Evolutionary conservation across 257 asterid species (phyloP), one percentile per base, ranked within the genome.

Genomic region (Jacaranda copaia): DNA sequence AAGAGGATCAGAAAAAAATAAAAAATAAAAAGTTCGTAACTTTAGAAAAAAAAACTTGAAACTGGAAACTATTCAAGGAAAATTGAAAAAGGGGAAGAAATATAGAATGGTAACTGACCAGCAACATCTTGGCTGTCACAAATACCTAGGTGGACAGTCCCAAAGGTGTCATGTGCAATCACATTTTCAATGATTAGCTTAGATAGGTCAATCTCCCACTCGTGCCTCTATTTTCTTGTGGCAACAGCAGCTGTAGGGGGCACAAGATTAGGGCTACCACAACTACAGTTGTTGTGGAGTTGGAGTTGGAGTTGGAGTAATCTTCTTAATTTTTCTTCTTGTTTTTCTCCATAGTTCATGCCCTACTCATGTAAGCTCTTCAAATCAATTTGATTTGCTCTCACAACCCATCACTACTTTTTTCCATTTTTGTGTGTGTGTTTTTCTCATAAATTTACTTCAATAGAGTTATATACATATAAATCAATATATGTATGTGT

Each of bases 311-410:
- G 77, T 18, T 32, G 74, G 83, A 70, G 66, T 42, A 74, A n/a
- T 82, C 90, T 0, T 79, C 77, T 52, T 67, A 85, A 43, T 56
- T 76, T 64, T 60, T 85, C 83, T 74, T 84, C 79, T 86, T 93
- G 70, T 75, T 85, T 78, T 89, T 88, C 75, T 91, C 97, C 85
- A 85, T 11, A 49, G 96, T 90, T 76, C 85, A 69, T 58, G 85
- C 92, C 81, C 93, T 87, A 56, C 57, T 93, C 97, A 60, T 93
- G 97, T 11, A 93, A 77, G 80, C 95, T 93, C 70, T 93, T 93
- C 87, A 91, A 86, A 85, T 93, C 97, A 8, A 93, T 93, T 81
- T 91, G 96, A 88, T 93, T 95, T 48, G 98, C 97, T 73, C 97
- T 82, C 73, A 91, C 95, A 52, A 89, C 25, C 97, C 97, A 70